Conservation (phyloP, 768 basidiomycete species). For the Psilocybe sp. region DNA sequence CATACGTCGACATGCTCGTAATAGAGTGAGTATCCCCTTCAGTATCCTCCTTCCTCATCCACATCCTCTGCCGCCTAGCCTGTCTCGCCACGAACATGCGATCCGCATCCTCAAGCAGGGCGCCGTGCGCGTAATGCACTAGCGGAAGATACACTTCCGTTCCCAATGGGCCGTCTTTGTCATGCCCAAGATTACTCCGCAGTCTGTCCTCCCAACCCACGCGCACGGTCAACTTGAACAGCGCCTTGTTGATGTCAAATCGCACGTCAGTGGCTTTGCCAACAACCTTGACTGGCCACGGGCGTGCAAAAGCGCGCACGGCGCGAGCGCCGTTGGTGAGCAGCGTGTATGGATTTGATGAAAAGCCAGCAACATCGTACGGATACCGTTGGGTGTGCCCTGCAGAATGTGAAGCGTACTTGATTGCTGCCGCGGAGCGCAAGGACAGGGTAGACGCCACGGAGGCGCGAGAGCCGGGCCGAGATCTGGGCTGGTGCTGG, state of each 20-base stretch:
- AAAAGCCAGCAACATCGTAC: slow-evolving; percentile 10
- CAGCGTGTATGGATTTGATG: slow-evolving; percentile 62
- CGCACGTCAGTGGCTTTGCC: slow-evolving; percentile 63
- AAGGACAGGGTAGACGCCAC: background rate
- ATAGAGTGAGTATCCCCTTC: slow-evolving; percentile 4
- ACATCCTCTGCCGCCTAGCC: slow-evolving; percentile 8
- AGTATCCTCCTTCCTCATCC: slow-evolving; percentile 11
- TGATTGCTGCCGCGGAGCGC: background rate
- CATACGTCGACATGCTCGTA: slow-evolving; percentile 1
- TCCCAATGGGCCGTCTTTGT: slow-evolving; percentile 33
- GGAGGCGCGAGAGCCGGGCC: background rate
- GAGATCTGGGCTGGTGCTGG: background rate
- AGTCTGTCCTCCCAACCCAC: slow-evolving; percentile 60
- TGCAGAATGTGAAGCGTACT: background rate
- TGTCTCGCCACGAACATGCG: background rate
- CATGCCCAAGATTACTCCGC: slow-evolving; percentile 16
- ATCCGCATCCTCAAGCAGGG: slow-evolving; percentile 22
- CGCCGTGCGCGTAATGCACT: slow-evolving; percentile 73
- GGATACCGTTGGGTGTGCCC: background rate
- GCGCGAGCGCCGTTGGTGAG: slow-evolving; percentile 87
- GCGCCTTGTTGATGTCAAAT: slow-evolving; percentile 73
- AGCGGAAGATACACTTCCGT: slow-evolving; percentile 92
- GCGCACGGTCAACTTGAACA: slow-evolving; percentile 65
- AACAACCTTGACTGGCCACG: slow-evolving; percentile 75
- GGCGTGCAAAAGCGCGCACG: slow-evolving; percentile 78